Evolutionary conservation across 257 asterid species (phyloP).

Genomic region (Gentiana dahurica): DNA sequence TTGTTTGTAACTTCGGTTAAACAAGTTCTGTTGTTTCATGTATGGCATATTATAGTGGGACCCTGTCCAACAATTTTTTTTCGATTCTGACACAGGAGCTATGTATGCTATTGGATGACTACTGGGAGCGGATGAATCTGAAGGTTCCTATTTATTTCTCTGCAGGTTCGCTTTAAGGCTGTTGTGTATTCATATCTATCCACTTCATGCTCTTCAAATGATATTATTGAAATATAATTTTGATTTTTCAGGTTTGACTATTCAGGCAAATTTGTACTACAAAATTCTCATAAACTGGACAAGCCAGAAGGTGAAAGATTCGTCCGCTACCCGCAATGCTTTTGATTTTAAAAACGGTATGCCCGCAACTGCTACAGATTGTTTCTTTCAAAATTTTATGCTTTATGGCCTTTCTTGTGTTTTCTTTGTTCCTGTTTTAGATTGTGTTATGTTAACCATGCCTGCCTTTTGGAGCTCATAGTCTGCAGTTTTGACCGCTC

Average conservation of each 20-base stretch:
- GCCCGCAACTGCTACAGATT: constrained; percentile 6
- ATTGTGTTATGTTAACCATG: not conserved
- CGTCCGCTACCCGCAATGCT: constrained; percentile 67
- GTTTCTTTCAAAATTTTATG: no score
- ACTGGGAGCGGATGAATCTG: constrained; percentile 87
- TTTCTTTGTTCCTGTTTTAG: no score
- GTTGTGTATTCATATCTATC: constrained; percentile 1
- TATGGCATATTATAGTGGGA: no score
- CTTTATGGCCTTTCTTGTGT: no score
- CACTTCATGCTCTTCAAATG: no score
- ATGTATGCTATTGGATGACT: constrained; percentile 87
- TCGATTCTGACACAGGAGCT: constrained; percentile 50
- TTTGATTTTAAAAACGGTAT: constrained; percentile 82
- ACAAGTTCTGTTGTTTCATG: no score
- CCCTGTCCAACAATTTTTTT: constrained; percentile 5
- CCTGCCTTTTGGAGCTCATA: constrained; percentile 25
- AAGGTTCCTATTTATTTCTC: constrained; percentile 85
- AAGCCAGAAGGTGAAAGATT: constrained; percentile 92
- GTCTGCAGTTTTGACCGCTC: constrained; percentile 77
- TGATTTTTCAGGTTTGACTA: constrained; percentile 86
- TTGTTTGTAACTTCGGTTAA: no score
- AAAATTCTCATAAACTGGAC: constrained; percentile 84
- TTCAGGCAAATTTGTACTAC: constrained; percentile 81
- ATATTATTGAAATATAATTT: not conserved
- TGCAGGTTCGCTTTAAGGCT: constrained; percentile 42